Conservation (phyloP, 768 basidiomycete genomes). For the Boletus rufocinnamomeus region DNA sequence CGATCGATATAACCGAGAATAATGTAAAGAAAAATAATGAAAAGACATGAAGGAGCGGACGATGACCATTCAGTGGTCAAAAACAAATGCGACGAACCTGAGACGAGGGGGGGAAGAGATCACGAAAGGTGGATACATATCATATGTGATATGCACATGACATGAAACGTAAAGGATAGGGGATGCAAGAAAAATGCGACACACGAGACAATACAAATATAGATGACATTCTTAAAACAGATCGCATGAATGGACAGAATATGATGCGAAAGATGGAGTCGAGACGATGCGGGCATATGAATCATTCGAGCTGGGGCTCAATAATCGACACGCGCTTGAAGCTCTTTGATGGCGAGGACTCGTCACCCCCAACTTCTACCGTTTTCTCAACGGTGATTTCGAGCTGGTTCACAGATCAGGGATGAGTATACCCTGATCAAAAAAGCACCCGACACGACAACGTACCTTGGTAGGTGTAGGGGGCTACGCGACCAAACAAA, state of each 20-base stretch:
- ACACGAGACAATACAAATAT: background rate
- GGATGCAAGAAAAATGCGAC: background rate
- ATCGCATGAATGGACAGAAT: background rate
- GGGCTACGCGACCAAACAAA: conserved; percentile 12
- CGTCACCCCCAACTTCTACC: conserved; percentile 28
- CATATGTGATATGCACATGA: background rate
- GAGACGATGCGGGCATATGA: background rate
- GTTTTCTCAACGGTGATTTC: conserved; percentile 35
- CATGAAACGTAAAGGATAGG: background rate
- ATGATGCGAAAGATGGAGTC: background rate
- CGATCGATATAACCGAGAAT: background rate
- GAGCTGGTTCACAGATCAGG: conserved; percentile 14
- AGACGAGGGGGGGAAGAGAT: too few relatives aligned
- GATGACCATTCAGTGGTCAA: background rate
- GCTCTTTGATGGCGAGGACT: background rate
- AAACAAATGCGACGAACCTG: background rate
- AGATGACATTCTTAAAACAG: background rate
- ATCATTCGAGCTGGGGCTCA: conserved; percentile 13
- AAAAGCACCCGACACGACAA: background rate
- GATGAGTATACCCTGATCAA: background rate
- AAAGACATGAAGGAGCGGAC: background rate
- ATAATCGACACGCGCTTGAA: conserved; percentile 9
- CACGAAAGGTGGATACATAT: background rate
- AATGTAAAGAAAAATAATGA: background rate
- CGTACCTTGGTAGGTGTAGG: conserved; percentile 24